Conservation (phyloP, 2,329 filamentous ascomycete species). For the Aulographum hederae region DNA sequence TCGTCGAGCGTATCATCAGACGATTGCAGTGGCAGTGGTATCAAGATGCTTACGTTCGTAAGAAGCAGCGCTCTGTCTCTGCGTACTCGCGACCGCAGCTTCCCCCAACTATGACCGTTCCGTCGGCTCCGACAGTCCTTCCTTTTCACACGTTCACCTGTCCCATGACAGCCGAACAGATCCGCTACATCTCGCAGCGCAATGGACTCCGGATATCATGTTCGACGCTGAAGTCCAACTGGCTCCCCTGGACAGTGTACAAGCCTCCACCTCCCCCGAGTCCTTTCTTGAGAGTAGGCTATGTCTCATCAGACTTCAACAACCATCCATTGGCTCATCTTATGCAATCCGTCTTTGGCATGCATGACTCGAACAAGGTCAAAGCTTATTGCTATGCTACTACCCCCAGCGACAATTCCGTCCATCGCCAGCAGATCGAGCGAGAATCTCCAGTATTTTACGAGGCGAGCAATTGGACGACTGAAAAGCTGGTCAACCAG, state of each 20-base stretch:
- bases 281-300: constrained; percentile 78
- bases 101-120: constrained; percentile 55
- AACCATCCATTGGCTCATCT: constrained; percentile 92
- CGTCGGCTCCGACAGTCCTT: constrained; percentile 79
- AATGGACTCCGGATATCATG: constrained; percentile 88
- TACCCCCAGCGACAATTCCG: constrained; percentile 72
- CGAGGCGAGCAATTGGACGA: constrained; percentile 73
- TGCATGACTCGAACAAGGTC: constrained; percentile 57
- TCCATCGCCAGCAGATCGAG: constrained; percentile 85
- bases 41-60: constrained; percentile 53
- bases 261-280: constrained; percentile 68
- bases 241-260: constrained; percentile 68
- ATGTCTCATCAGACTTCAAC: constrained; percentile 96
- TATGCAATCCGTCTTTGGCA: constrained; percentile 96
- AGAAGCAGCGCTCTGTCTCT: constrained; percentile 34
- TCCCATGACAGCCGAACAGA: constrained; percentile 76
- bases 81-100: constrained; percentile 57
- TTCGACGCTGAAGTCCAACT: constrained; percentile 69
- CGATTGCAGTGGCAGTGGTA: constrained; percentile 75
- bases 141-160: constrained; percentile 98
- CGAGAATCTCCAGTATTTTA: constrained; percentile 78
- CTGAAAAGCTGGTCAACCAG: constrained; percentile 68
- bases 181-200: constrained; percentile 83
- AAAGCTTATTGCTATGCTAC: constrained; percentile 93
- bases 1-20: constrained; percentile 71